Evolutionary conservation across 106 monocot genomes (phyloP).

Genomic region (Apostasia shenzhenica): DNA sequence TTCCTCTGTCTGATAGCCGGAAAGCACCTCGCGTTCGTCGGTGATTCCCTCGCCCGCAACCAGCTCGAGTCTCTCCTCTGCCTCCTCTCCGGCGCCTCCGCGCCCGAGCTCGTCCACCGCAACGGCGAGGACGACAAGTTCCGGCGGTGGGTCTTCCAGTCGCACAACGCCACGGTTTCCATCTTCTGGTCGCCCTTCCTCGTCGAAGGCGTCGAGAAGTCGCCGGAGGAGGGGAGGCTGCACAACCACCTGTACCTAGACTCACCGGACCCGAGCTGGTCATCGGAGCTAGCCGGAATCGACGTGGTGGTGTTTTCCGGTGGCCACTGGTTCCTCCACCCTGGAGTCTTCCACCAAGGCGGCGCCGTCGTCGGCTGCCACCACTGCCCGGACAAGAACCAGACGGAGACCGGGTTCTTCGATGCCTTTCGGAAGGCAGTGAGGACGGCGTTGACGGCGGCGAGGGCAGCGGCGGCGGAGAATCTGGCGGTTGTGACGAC

Average conservation of each 20-base stretch:
- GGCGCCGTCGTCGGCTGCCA: slow-evolving; percentile 65
- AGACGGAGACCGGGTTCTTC: slow-evolving; percentile 79
- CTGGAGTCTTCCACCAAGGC: slow-evolving; percentile 51
- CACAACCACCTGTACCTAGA: slow-evolving; percentile 71
- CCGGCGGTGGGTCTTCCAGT: slow-evolving; percentile 52
- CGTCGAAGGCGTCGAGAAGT: slow-evolving; percentile 61
- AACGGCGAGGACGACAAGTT: slow-evolving; percentile 45
- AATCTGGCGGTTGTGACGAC: slow-evolving; percentile 64
- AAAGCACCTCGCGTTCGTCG: slow-evolving; percentile 66
- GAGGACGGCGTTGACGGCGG: slow-evolving; percentile 17
- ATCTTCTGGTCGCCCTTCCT: slow-evolving; percentile 94
- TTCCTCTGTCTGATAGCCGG: slow-evolving; percentile 42
- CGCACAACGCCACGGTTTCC: slow-evolving; percentile 65
- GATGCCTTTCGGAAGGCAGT: slow-evolving; percentile 54
- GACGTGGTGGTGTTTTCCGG: slow-evolving; percentile 55
- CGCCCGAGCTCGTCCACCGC: slow-evolving; percentile 43
- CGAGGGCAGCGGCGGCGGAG: neutral
- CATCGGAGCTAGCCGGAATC: slow-evolving; percentile 25
- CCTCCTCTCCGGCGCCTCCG: slow-evolving; percentile 37
- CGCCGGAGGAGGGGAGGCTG: slow-evolving; percentile 25
- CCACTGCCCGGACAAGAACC: slow-evolving; percentile 51
- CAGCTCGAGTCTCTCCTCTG: slow-evolving; percentile 83
- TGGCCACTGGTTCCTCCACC: slow-evolving; percentile 88
- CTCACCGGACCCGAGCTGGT: slow-evolving; percentile 57
- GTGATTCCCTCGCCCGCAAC: slow-evolving; percentile 80